phyloP scores from a whole-genome alignment of 805 yeast species.

The Maudiozyma saulgeensis region DNA sequence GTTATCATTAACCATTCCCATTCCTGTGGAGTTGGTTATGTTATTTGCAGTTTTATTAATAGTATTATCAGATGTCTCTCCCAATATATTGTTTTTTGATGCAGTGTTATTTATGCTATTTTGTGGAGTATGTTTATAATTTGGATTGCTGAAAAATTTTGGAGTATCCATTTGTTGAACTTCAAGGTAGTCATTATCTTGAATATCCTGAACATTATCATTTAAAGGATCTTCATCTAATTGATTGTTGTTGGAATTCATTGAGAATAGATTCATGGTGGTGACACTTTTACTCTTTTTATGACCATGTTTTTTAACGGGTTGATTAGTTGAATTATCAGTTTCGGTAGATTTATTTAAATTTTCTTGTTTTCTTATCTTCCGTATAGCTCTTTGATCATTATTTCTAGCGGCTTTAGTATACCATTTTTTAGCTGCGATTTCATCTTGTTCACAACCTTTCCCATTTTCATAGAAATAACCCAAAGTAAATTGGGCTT shows the following conservation, averaged over 20 bases:
- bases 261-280: conserved; percentile 18
- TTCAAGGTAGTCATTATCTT: neutral
- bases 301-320: conserved; percentile 3
- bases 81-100: neutral
- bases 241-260: neutral
- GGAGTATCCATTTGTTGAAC: conserved; percentile 1
- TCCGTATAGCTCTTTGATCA: conserved; percentile 40
- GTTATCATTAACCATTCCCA: neutral
- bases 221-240: neutral
- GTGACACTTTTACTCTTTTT: conserved; percentile 14
- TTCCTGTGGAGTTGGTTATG: neutral
- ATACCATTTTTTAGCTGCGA: conserved; percentile 66
- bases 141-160: neutral
- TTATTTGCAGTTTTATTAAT: neutral
- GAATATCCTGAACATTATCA: neutral
- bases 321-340: neutral
- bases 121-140: neutral
- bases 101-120: neutral
- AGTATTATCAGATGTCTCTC: neutral
- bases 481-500: conserved; percentile 80
- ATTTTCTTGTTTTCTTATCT: conserved; percentile 11
- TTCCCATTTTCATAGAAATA: conserved; percentile 80
- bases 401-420: conserved; percentile 58
- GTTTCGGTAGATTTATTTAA: conserved; percentile 1
- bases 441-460: conserved; percentile 57